Evolutionary conservation across 768 basidiomycete genomes (phyloP), one percentile per base, ranked within the genome.

Genomic region (Kwoniella bestiolae): DNA sequence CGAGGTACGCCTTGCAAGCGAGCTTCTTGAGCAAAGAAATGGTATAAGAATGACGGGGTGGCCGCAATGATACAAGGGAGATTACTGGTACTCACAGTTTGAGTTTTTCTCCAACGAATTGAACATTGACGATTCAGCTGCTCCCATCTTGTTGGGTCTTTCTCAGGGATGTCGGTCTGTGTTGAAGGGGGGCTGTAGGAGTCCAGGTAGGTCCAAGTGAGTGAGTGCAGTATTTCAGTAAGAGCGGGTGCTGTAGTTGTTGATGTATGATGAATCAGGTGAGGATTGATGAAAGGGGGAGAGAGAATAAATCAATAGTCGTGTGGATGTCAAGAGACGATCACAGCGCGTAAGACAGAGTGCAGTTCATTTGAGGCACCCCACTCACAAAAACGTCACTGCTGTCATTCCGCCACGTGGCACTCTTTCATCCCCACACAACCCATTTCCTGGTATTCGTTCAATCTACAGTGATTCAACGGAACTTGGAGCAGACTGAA

Each of bases 81-180:
- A 28, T 32, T 21, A 53, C 14, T 53, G 55, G 9, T n/a, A 87
- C 92, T 78, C 74, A 99, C 96, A 99, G 82, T 99, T 99, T 80
- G 96, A 94, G 77, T 88, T 89, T 86, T 86, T 90, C 84, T 94
- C 90, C 90, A 98, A 93, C 83, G 97, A 93, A 85, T 92, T 91
- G 89, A 97, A 92, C 72, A 97, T 94, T 83, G 94, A 91, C 58
- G 93, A 95, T 69, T 82, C 82, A 56, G 79, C 81, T 67, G 82
- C 81, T 66, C 83, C 83, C 83, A 83, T 83, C 12, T 35, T 82
- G 72, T 11, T 46, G n/a, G 28, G 32, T 31, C 38, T 25, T 26
- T 25, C 56, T 25, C n/a, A n/a, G n/a, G n/a, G n/a, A n/a, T n/a
- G n/a, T n/a, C n/a, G n/a, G n/a, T n/a, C n/a, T n/a, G n/a, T n/a